Conservation (phyloP, 2,329 filamentous ascomycete genomes). For the Exophiala mesophila region DNA sequence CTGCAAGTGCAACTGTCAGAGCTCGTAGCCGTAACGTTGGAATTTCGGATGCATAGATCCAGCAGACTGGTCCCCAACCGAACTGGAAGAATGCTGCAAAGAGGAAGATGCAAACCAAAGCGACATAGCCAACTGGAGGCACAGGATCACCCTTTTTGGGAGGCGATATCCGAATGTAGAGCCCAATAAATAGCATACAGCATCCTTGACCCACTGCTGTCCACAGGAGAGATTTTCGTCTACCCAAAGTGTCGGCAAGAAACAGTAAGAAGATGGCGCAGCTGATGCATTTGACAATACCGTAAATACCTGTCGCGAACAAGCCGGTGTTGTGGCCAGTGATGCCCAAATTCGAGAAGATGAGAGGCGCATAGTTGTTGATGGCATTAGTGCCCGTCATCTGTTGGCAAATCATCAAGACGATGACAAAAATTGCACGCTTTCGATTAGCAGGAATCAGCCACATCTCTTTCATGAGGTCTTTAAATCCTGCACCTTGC, state of each 20-base stretch:
- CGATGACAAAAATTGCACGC: slow-evolving; percentile 49
- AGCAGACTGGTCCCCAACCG: slow-evolving; percentile 67
- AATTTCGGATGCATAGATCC: slow-evolving; percentile 69
- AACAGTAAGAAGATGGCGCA: slow-evolving; percentile 63
- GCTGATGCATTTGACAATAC: slow-evolving; percentile 60
- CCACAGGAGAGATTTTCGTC: slow-evolving; percentile 55
- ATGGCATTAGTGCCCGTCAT: slow-evolving; percentile 54
- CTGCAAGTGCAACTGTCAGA: slow-evolving; percentile 63
- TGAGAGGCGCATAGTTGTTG: slow-evolving; percentile 65
- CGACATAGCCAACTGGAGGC: slow-evolving; percentile 63
- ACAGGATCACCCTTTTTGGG: slow-evolving; percentile 52
- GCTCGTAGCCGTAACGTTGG: slow-evolving; percentile 62
- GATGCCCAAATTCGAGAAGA: slow-evolving; percentile 62
- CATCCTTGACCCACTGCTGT: slow-evolving; percentile 58
- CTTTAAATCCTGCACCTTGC: slow-evolving; percentile 48
- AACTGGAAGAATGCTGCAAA: slow-evolving; percentile 67
- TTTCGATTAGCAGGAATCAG: slow-evolving; percentile 50
- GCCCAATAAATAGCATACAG: slow-evolving; percentile 66
- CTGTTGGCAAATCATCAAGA: slow-evolving; percentile 51
- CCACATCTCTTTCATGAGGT: slow-evolving; percentile 61
- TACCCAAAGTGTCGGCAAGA: slow-evolving; percentile 63
- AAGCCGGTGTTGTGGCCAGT: slow-evolving; percentile 54
- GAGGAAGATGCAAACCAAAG: slow-evolving; percentile 67
- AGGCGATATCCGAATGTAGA: slow-evolving; percentile 60
- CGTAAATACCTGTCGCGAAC: slow-evolving; percentile 70